A percentile compares a stretch with the other conserved stretches of the same genome.
These are phyloP conservation scores for Leptographium procerum DNA, from an alignment of 2,329 filamentous ascomycete genomes.

Conservation along the genomic window DNA sequence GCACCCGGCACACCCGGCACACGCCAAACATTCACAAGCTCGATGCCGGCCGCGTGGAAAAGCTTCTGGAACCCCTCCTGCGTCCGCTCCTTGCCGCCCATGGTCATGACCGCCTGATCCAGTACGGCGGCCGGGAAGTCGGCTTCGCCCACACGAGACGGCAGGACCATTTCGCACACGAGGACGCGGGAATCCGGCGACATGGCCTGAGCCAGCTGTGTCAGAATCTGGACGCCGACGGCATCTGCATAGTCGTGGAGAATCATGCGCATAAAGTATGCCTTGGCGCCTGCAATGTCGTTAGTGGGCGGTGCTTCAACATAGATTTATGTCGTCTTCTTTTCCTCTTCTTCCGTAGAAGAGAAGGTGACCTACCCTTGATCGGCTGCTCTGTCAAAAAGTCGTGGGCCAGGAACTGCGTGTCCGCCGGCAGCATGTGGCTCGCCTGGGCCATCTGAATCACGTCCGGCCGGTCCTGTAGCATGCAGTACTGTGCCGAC, in stretches of 20 bases:
- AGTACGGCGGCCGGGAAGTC: constrained; percentile 20
- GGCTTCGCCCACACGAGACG: constrained; percentile 18
- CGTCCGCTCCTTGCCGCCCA: constrained; percentile 23
- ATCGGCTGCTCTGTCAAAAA: constrained; percentile 20
- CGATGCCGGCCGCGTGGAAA: constrained; percentile 19
- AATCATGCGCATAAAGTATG: constrained; percentile 24
- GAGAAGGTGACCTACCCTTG: constrained; percentile 14
- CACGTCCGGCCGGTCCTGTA: not conserved
- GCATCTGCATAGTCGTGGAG: constrained; percentile 21
- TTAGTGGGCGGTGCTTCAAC: too few species aligned
- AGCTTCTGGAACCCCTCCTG: constrained; percentile 18
- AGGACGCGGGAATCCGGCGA: constrained; percentile 18
- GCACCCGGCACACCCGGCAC: constrained; percentile 10
- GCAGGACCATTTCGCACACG: constrained; percentile 22
- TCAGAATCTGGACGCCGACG: constrained; percentile 18
- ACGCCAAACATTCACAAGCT: constrained; percentile 16
- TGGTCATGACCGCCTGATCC: constrained; percentile 22
- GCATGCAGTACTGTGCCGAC: not conserved
- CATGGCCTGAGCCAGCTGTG: constrained; percentile 13
- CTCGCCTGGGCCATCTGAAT: not conserved
- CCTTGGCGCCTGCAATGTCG: constrained; percentile 18
- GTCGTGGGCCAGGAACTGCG: constrained; percentile 5
- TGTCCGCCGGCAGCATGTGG: not conserved
- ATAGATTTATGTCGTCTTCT: too few species aligned
- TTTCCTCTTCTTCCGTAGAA: too few species aligned